Percentiles rank a stretch among this genome's conserved stretches.
Conservation (phyloP, 140 eudicot species). For the Stevia rebaudiana region DNA sequence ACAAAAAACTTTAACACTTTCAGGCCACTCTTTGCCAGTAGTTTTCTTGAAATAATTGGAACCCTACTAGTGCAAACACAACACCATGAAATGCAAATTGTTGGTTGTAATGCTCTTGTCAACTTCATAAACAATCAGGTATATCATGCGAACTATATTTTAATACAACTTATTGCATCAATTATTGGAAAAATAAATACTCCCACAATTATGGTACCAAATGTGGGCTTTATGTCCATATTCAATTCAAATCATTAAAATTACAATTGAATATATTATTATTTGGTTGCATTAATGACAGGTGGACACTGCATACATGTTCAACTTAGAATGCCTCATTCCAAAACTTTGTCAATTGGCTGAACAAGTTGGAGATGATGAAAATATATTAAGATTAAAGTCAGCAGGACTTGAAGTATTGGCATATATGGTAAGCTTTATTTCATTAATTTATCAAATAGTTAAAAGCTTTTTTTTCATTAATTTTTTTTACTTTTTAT, state of each 20-base stretch:
- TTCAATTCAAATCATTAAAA: not conserved
- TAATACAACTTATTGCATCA: not conserved
- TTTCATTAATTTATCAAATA: not conserved
- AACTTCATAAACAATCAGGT: constrained; percentile 69
- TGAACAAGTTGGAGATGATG: constrained; percentile 75
- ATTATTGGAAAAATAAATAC: not conserved
- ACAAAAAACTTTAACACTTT: not conserved
- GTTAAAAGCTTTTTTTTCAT: no score
- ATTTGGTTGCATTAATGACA: constrained; percentile 15
- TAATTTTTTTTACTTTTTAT: constrained; percentile 3
- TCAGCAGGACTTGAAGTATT: constrained; percentile 75
- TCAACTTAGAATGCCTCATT: constrained; percentile 79
- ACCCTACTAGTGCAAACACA: constrained; percentile 57
- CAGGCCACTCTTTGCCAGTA: constrained; percentile 77
- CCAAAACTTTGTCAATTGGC: constrained; percentile 76
- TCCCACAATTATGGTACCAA: not conserved
- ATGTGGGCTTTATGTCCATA: not conserved
- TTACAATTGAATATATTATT: not conserved
- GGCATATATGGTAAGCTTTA: constrained; percentile 52
- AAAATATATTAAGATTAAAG: constrained; percentile 51
- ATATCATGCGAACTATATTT: not conserved
- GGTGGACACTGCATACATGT: constrained; percentile 66
- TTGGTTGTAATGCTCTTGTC: constrained; percentile 61
- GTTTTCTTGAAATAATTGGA: constrained; percentile 58
- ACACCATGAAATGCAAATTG: constrained; percentile 50